phyloP scores from a whole-genome alignment of 116 monocot species.

The Posidonia oceanica region DNA sequence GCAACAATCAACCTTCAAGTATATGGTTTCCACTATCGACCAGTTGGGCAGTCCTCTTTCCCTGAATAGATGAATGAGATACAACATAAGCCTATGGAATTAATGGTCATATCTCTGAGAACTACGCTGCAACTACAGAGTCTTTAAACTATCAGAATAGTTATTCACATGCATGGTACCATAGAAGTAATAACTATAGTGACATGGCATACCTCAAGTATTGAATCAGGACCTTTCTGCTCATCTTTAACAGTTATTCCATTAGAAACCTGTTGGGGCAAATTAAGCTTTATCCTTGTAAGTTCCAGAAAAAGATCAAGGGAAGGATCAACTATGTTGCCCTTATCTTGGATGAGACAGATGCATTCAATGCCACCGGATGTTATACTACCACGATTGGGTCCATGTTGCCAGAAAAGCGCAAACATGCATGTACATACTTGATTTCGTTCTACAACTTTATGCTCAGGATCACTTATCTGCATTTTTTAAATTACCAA shows the following conservation, averaged over 20 bases:
- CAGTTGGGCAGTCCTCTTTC: too few relatives aligned
- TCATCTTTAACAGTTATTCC: not conserved
- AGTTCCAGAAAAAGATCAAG: conserved; percentile 6
- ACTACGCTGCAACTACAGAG: too few relatives aligned
- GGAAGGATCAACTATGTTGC: not conserved
- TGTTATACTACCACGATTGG: conserved; percentile 2
- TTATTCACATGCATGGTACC: too few relatives aligned
- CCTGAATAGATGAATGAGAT: too few relatives aligned
- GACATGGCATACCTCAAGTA: not conserved
- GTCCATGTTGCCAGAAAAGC: conserved; percentile 24
- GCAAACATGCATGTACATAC: conserved; percentile 16
- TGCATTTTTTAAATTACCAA: not conserved
- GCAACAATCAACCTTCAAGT: too few relatives aligned
- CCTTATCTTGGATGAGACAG: conserved; percentile 6
- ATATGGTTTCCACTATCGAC: too few relatives aligned
- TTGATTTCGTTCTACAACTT: not conserved
- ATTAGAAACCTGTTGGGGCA: not conserved
- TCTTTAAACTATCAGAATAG: too few relatives aligned
- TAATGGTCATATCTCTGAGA: too few relatives aligned
- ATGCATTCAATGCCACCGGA: conserved; percentile 5
- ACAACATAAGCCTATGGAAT: too few relatives aligned
- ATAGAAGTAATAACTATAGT: not conserved
- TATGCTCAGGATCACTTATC: conserved; percentile 1
- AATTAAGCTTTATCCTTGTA: conserved; percentile 2
- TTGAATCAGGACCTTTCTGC: too few relatives aligned